Conservation (phyloP, 2,329 filamentous ascomycete species). For the Calonectria naviculata region DNA sequence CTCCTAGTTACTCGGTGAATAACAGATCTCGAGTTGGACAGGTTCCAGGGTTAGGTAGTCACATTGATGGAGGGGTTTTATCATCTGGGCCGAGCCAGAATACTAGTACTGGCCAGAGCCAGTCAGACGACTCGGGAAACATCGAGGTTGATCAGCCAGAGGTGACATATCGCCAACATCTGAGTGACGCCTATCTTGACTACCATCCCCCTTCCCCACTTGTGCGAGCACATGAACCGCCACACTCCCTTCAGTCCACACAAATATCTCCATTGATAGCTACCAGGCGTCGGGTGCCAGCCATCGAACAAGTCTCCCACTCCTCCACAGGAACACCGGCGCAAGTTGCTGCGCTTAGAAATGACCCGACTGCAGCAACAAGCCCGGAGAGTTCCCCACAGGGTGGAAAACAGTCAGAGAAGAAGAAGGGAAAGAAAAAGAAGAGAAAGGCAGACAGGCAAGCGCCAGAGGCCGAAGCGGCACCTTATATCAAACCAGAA, state of each 20-base stretch:
- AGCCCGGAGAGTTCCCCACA: conserved; percentile 72
- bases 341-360: conserved; percentile 68
- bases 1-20: conserved; percentile 18
- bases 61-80: conserved; percentile 28
- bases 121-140: conserved; percentile 54
- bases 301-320: conserved; percentile 27
- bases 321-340: conserved; percentile 52
- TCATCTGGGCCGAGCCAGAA: conserved; percentile 35
- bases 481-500: conserved; percentile 72
- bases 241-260: conserved; percentile 76
- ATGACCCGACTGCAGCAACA: conserved; percentile 58
- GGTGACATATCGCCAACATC: conserved; percentile 25
- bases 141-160: conserved; percentile 35
- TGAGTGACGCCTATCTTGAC: conserved; percentile 41
- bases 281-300: conserved; percentile 46
- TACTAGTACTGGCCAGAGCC: conserved; percentile 54
- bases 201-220: conserved; percentile 66
- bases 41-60: conserved; percentile 48
- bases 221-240: conserved; percentile 78
- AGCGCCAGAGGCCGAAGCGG: conserved; percentile 57
- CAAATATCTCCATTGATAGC: conserved; percentile 71
- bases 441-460: conserved; percentile 65
- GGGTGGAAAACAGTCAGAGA: conserved; percentile 59
- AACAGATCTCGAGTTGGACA: conserved; percentile 28
- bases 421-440: conserved; percentile 61